Evolutionary conservation across 2,329 filamentous ascomycete genomes (phyloP), one percentile per base, ranked within the genome.

Genomic region (Coniochaeta prunicola): DNA sequence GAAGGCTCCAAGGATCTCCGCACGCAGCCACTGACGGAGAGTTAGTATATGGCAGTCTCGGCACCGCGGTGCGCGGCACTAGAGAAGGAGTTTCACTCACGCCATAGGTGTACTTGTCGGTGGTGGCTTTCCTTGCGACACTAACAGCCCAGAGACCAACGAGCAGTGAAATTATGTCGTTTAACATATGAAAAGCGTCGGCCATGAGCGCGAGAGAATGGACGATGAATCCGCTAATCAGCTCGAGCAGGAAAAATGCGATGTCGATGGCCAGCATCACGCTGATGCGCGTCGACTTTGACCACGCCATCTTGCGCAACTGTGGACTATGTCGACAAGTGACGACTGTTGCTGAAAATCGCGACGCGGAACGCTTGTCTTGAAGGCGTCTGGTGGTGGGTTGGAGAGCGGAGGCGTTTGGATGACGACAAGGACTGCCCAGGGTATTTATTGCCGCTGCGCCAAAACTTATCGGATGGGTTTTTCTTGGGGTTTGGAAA

Each of bases 151-250:
- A 99, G 42, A 97, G 76, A 64, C 94, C 94, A 62, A 99, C 93
- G 59, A 88, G 83, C 15, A 99, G 79, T 1, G 94, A 97, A 61
- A 99, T 88, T 66, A 99, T 94, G 83, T 99, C 94, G 78, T 99
- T 99, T 61, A 99, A 81, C 94, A 99, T 99, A 76, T 99, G 94
- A 74, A 99, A 99, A 61, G 94, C 92, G 77, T 99, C 94, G 58
- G 94, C 94, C 70, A 96, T 92, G 60, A 99, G 83, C 38, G 94
- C 94, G 66, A 99, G 83, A 19, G 94, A 97, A 70, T 92, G 88
- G 61, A 96, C 91, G 63, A 88, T 78, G 78, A 96, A 91, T 62
- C 94, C 93, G 62, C 89, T 86, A 59, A 89, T 85, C 62, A 99
- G 77, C 76, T 99, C 94, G 60, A 97, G 78, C 54, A 96, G 75